These are phyloP conservation scores for Xylaria sp. DNA, from an alignment of 2,329 filamentous ascomycete genomes.

Conservation along the genomic window DNA sequence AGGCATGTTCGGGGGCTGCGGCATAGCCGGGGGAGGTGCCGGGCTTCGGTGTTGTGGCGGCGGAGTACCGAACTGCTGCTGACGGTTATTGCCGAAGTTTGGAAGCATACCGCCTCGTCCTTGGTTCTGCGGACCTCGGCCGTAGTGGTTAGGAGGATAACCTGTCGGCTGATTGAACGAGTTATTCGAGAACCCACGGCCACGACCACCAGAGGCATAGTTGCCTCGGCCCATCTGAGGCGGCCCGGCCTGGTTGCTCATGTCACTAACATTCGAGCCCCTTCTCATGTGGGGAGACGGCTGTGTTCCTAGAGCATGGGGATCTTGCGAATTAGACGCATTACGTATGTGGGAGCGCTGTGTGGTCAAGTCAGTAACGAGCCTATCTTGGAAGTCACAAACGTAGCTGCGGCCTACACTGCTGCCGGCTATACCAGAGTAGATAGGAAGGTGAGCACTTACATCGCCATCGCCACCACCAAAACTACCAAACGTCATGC, in stretches of 20 bases:
- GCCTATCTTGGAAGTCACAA: not conserved
- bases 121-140: slow-evolving; percentile 46
- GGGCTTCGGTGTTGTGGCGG: slow-evolving; percentile 45
- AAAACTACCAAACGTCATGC: slow-evolving; percentile 82
- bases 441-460: slow-evolving; percentile 46
- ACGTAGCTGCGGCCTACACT: not conserved
- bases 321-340: slow-evolving; percentile 63
- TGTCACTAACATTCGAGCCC: slow-evolving; percentile 79
- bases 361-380: slow-evolving; percentile 31
- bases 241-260: slow-evolving; percentile 63
- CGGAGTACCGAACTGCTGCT: slow-evolving; percentile 46
- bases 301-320: slow-evolving; percentile 63
- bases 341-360: slow-evolving; percentile 70
- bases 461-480: slow-evolving; percentile 79
- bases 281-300: slow-evolving; percentile 76
- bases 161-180: slow-evolving; percentile 52
- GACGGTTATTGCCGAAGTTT: slow-evolving; percentile 49
- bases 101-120: slow-evolving; percentile 54
- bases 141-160: slow-evolving; percentile 45
- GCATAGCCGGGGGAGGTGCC: slow-evolving; percentile 64
- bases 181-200: slow-evolving; percentile 52
- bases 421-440: slow-evolving; percentile 23
- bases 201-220: slow-evolving; percentile 53
- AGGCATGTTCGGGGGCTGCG: slow-evolving; percentile 67
- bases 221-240: slow-evolving; percentile 58